Percentiles rank a stretch among this genome's conserved stretches.
These are phyloP conservation scores for Xylaria grammica DNA, from an alignment of 495 filamentous ascomycete genomes.

Conservation along the genomic window DNA sequence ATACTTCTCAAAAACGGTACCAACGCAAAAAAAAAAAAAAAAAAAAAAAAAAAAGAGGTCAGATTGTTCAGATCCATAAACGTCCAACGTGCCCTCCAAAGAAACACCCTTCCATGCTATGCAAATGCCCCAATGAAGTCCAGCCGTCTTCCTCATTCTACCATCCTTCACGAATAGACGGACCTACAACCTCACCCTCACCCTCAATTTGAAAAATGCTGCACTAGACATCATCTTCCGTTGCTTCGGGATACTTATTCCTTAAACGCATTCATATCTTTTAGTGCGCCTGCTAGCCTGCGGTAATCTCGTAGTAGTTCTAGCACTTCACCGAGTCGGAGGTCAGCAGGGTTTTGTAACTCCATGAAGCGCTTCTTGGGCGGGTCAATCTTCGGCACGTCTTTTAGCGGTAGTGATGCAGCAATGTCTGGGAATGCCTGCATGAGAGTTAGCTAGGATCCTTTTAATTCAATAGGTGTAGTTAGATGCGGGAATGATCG, in stretches of 20 bases:
- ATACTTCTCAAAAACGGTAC: too few species aligned
- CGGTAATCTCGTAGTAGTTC: constrained; percentile 88
- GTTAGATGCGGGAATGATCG: neutral
- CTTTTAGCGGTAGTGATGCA: constrained; percentile 53
- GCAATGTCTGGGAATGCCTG: constrained; percentile 67
- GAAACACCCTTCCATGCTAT: constrained; percentile 12
- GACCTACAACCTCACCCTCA: neutral
- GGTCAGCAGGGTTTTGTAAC: constrained; percentile 72
- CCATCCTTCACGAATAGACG: neutral
- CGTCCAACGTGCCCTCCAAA: neutral
- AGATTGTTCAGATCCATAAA: constrained; percentile 15
- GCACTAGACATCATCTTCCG: neutral
- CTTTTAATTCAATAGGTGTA: neutral
- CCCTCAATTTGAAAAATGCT: neutral
- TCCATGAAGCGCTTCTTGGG: constrained; percentile 85
- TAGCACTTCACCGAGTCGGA: constrained; percentile 81
- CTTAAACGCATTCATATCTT: constrained; percentile 63
- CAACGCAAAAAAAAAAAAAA: neutral
- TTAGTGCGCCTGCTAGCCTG: constrained; percentile 72
- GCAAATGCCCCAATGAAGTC: constrained; percentile 7
- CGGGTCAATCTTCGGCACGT: constrained; percentile 64
- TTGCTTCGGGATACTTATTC: constrained; percentile 24
- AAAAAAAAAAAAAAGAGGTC: neutral
- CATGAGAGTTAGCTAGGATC: constrained; percentile 14
- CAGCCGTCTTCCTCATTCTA: neutral